Conservation (phyloP, 495 filamentous ascomycete genomes). For the Penicillium verhagenii region DNA sequence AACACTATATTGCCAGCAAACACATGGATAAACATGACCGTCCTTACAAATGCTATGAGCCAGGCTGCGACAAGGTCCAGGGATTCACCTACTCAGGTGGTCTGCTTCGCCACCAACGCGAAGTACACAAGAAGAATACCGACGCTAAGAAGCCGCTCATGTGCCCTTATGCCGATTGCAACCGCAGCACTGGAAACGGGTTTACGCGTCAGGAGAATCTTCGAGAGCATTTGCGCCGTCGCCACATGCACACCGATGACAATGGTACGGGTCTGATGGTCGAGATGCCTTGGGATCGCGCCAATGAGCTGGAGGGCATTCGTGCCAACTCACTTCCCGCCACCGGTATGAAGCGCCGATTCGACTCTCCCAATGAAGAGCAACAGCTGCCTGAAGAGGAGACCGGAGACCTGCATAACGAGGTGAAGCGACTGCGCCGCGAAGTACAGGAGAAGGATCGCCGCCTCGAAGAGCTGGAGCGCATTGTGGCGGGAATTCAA, state of each 20-base stretch:
- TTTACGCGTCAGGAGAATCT: constrained; percentile 91
- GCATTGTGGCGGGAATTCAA: constrained; percentile 44
- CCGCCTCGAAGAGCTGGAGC: constrained; percentile 45
- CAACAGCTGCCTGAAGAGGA: constrained; percentile 30
- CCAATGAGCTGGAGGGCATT: too few species aligned
- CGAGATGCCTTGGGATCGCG: too few species aligned
- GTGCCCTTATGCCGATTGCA: constrained; percentile 83
- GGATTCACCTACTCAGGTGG: constrained; percentile 94
- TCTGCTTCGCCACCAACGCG: constrained; percentile 81
- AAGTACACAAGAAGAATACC: constrained; percentile 84
- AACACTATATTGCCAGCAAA: constrained; percentile 55
- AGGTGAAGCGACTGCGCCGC: constrained; percentile 54
- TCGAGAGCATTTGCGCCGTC: constrained; percentile 85
- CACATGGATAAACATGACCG: constrained; percentile 97
- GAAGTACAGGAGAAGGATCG: constrained; percentile 56
- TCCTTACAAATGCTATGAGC: constrained; percentile 77
- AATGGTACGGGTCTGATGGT: constrained; percentile 30
- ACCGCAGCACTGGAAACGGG: constrained; percentile 74
- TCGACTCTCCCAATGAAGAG: constrained; percentile 39
- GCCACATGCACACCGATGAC: constrained; percentile 61
- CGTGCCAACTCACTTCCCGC: constrained; percentile 25
- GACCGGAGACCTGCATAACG: constrained; percentile 52
- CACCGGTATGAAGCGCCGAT: constrained; percentile 42
- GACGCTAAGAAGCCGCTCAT: constrained; percentile 78
- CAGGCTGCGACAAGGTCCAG: constrained; percentile 80